A percentile compares a stretch with the other conserved stretches of the same genome.
phyloP scores from a whole-genome alignment of 106 monocot species.

The Apostasia shenzhenica region DNA sequence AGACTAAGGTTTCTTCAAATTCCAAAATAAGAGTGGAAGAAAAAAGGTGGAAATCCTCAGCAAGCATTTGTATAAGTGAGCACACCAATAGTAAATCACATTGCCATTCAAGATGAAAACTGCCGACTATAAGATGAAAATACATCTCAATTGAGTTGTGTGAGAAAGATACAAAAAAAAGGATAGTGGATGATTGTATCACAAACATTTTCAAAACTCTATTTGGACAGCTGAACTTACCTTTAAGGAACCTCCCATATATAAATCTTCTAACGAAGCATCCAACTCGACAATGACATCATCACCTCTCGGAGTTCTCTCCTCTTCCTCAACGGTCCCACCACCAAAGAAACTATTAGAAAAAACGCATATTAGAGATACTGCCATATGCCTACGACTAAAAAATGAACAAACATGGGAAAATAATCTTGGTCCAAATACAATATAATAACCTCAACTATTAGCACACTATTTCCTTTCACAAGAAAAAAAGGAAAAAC shows the following conservation, averaged over 20 bases:
- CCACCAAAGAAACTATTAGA: constrained; percentile 76
- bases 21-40: too few relatives aligned
- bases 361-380: not conserved
- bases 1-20: too few relatives aligned
- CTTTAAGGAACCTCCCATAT: constrained; percentile 96
- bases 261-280: constrained; percentile 90
- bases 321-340: constrained; percentile 74
- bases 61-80: too few relatives aligned
- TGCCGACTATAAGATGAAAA: too few relatives aligned
- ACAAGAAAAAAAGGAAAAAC: not conserved
- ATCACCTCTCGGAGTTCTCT: constrained; percentile 80
- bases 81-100: too few relatives aligned
- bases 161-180: too few relatives aligned
- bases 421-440: not conserved
- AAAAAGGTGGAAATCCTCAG: too few relatives aligned
- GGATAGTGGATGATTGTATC: too few relatives aligned
- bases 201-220: too few relatives aligned
- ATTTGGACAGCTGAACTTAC: constrained; percentile 19
- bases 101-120: too few relatives aligned
- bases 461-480: not conserved
- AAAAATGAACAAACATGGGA: not conserved
- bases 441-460: too few relatives aligned
- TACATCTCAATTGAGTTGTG: too few relatives aligned
- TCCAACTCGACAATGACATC: constrained; percentile 93
- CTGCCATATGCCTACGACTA: not conserved